A percentile compares a stretch with the other conserved stretches of the same genome.
phyloP scores from a whole-genome alignment of 2,329 filamentous ascomycete genomes.

The Penicillium sp. region DNA sequence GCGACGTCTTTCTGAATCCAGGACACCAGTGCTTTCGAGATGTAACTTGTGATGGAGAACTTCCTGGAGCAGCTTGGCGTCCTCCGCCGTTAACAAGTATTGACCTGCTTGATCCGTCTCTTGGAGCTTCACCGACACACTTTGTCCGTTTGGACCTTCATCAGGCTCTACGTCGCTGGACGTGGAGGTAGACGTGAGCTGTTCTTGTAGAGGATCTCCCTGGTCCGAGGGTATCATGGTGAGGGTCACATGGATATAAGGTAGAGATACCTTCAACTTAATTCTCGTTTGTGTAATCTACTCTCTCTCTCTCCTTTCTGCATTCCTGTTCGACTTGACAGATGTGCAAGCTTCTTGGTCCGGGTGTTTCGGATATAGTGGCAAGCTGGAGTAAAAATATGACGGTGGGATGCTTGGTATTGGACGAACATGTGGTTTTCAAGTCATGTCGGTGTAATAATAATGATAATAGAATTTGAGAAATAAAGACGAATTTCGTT shows the following conservation, averaged over 20 bases:
- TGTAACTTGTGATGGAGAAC: conserved; percentile 47
- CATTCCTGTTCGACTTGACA: neutral
- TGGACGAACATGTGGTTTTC: no score
- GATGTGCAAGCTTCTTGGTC: neutral
- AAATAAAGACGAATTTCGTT: no score
- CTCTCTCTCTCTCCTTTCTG: neutral
- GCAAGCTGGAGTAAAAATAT: neutral
- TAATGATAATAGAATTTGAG: no score
- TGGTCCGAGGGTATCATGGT: neutral
- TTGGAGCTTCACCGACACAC: conserved; percentile 49
- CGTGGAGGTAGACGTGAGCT: neutral
- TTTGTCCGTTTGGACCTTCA: neutral
- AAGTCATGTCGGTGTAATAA: no score
- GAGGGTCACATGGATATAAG: neutral
- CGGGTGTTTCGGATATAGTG: neutral
- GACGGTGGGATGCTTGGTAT: no score
- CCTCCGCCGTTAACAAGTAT: conserved; percentile 53
- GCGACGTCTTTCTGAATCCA: conserved; percentile 34
- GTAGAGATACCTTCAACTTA: neutral
- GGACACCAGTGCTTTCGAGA: conserved; percentile 32
- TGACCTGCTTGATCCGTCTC: conserved; percentile 47
- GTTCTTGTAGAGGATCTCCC: neutral
- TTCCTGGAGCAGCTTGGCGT: conserved; percentile 48
- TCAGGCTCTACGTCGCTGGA: neutral
- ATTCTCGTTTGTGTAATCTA: neutral